Base-by-base conservation (phyloP, 805 yeast genomes). In the Nakazawaea anatomiae region DNA sequence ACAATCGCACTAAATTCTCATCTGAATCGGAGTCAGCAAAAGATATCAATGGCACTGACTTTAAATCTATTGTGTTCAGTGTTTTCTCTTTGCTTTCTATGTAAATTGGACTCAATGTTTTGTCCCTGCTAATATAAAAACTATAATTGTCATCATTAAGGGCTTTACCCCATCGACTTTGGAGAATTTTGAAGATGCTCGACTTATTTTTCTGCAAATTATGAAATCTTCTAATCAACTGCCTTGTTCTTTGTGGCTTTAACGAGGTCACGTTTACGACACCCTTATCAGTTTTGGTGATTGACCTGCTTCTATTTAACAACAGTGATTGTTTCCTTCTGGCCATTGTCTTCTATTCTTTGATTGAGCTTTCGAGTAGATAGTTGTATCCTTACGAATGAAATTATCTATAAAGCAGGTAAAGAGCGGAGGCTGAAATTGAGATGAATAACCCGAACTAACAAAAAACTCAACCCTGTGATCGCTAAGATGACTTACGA, bases 171-270 rank as follows among this genome's bases (percentile, higher is more conserved):
- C 52, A 48, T 48, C 50, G 53, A 57, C 30, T 44, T 51, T 42
- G 53, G 9, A 77, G 64, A 47, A 62, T 63, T 4, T 52, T 50
- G 44, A 78, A 57, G 3, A 84, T 66, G 2, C 69, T 54, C 18
- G 71, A 65, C 54, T 76, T 74, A 54, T 79, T 75, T 57, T 85
- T 87, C 51, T 84, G 74, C 12, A 91, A 70, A 1, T 80, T 76
- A 64, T 90, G 97, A 56, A 80, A 89, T 39, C 89, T 66, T 50
- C 96, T 75, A 30, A 91, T 91, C 25, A 91, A 73, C 58, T 79
- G 82, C 45, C 96, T 72, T 0, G 96, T 85, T 58, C 80, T 73
- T 42, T 76, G 74, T 4, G 89, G 96, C 64, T 85, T 89, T 50
- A 84, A 72, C 6, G 72, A 57, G 40, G 60, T 72, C 2, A 84